phyloP scores from a whole-genome alignment of 768 basidiomycete genomes.

The Royoungia palumana region DNA sequence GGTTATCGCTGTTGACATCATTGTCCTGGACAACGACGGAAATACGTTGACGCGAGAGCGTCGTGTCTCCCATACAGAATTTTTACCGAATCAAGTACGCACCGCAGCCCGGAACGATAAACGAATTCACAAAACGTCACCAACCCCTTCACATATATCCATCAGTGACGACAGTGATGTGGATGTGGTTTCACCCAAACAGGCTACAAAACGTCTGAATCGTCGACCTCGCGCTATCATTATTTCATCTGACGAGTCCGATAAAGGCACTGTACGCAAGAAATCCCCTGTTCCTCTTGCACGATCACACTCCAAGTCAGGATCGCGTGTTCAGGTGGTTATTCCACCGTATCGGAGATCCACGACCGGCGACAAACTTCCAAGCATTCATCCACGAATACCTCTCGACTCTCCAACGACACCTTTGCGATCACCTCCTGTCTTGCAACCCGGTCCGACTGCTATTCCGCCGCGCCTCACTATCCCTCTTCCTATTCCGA shows the following conservation, averaged over 20 bases:
- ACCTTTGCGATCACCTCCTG: background rate
- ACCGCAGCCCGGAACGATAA: conserved; percentile 7
- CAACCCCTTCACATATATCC: conserved; percentile 14
- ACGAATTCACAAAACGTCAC: background rate
- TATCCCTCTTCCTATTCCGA: conserved; percentile 26
- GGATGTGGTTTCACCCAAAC: conserved; percentile 23
- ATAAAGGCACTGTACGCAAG: conserved; percentile 14
- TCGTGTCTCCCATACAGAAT: conserved; percentile 48
- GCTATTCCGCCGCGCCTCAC: conserved; percentile 4
- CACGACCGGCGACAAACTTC: conserved; percentile 15
- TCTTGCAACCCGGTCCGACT: background rate
- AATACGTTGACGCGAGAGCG: conserved; percentile 56
- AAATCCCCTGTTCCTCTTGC: conserved; percentile 3
- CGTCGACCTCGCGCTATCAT: conserved; percentile 24
- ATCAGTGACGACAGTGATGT: conserved; percentile 30
- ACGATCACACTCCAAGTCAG: conserved; percentile 16
- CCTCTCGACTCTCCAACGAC: conserved; percentile 5
- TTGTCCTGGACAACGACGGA: conserved; percentile 61
- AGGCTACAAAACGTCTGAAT: conserved; percentile 9
- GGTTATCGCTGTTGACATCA: conserved; percentile 62
- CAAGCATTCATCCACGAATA: background rate
- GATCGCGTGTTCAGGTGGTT: conserved; percentile 38
- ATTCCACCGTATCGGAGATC: conserved; percentile 23
- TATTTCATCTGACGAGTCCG: conserved; percentile 50
- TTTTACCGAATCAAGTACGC: conserved; percentile 34